Evolutionary conservation across 2,329 filamentous ascomycete genomes (phyloP).

Genomic region (Penicillium olsonii): DNA sequence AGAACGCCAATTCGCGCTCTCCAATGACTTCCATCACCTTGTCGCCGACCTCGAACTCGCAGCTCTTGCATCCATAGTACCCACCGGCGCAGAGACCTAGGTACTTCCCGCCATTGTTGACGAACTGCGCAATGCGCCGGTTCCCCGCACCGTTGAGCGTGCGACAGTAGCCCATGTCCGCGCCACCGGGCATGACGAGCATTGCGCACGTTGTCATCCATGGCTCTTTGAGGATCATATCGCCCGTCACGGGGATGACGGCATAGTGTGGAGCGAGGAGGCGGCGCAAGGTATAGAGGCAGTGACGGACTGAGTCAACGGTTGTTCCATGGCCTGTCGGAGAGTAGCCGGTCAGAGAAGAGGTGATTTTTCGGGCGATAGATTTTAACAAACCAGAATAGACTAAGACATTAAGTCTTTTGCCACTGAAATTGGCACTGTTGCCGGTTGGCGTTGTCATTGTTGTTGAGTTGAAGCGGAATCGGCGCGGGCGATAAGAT

Average conservation of each 20-base stretch:
- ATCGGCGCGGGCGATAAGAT: conserved; percentile 23
- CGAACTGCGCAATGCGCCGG: conserved; percentile 77
- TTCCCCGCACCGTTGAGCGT: conserved; percentile 87
- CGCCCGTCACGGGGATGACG: conserved; percentile 79
- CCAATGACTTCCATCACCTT: conserved; percentile 81
- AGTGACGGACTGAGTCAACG: conserved; percentile 84
- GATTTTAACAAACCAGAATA: conserved; percentile 70
- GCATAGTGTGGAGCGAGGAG: conserved; percentile 90
- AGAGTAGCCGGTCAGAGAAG: conserved; percentile 30
- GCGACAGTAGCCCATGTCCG: conserved; percentile 89
- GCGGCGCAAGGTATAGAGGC: conserved; percentile 80
- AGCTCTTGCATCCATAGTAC: conserved; percentile 79
- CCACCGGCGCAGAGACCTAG: conserved; percentile 92
- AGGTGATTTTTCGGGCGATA: conserved; percentile 25
- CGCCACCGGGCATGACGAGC: conserved; percentile 88
- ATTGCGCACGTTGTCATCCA: conserved; percentile 86
- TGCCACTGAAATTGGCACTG: conserved; percentile 56
- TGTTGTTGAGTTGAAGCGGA: conserved; percentile 16
- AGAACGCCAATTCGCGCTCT: conserved; percentile 81
- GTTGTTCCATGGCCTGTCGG: conserved; percentile 76
- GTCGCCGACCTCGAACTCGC: conserved; percentile 91
- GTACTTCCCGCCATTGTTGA: conserved; percentile 81
- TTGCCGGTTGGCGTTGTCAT: conserved; percentile 35
- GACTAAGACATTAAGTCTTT: conserved; percentile 85
- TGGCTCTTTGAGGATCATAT: conserved; percentile 82